Evolutionary conservation across 768 basidiomycete species (phyloP).

Genomic region (Mycena metata): DNA sequence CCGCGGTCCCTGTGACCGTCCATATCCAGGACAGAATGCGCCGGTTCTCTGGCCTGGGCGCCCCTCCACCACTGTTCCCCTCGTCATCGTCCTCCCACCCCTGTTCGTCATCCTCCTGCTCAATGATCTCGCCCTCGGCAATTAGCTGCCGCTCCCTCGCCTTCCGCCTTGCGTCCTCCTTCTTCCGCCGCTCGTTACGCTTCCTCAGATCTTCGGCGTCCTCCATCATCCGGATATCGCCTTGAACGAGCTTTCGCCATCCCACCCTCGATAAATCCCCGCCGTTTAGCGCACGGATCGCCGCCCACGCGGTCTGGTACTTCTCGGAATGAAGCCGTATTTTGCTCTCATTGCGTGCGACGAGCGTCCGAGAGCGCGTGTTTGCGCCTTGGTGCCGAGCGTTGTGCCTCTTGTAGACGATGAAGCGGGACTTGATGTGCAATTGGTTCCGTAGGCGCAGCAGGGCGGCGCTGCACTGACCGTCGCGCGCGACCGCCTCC

Average conservation of each 20-base stretch:
- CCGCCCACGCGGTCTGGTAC: constrained; percentile 12
- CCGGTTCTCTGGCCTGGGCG: not conserved
- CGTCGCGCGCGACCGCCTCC: not conserved
- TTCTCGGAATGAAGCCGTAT: constrained; percentile 1
- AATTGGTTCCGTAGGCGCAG: not conserved
- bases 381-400: constrained; percentile 1
- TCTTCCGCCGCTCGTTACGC: not conserved
- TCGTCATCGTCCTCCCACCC: no score
- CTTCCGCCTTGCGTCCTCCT: not conserved
- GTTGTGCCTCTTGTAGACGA: not conserved
- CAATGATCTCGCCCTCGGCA: not conserved
- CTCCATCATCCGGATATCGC: constrained; percentile 14
- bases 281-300: not conserved
- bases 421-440: not conserved
- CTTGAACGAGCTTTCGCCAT: not conserved
- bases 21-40: constrained; percentile 1
- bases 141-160: not conserved
- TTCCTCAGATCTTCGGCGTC: not conserved
- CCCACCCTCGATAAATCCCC: not conserved
- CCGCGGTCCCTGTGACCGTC: not conserved
- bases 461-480: not conserved
- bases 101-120: not conserved
- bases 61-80: not conserved
- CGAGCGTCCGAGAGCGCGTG: not conserved
- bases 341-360: constrained; percentile 17